A percentile compares a stretch with the other conserved stretches of the same genome.
Conservation (phyloP, 495 filamentous ascomycete genomes). For the Acidiella bohemica region DNA sequence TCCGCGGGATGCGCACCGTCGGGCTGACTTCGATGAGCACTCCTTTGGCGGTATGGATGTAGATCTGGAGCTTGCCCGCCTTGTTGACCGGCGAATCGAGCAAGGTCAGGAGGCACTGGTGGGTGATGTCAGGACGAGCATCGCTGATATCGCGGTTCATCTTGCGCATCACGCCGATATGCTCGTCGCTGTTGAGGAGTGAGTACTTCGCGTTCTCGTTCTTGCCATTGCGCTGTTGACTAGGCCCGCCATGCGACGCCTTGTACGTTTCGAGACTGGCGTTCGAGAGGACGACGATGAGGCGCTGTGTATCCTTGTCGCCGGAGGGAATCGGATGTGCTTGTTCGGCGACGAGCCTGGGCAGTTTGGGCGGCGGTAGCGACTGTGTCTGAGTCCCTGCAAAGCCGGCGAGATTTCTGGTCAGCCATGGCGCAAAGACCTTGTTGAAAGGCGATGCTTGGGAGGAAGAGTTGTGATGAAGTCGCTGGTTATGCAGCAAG, state of each 20-base stretch:
- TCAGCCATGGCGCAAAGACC: slow-evolving; percentile 13
- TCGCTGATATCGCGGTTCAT: slow-evolving; percentile 98
- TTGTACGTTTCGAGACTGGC: slow-evolving; percentile 96
- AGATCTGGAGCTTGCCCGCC: slow-evolving; percentile 91
- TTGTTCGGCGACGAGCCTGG: slow-evolving; percentile 85
- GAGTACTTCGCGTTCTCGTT: slow-evolving; percentile 81
- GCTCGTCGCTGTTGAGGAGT: slow-evolving; percentile 93
- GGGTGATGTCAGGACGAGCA: slow-evolving; percentile 91
- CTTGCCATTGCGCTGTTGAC: slow-evolving; percentile 38
- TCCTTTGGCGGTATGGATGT: slow-evolving; percentile 92
- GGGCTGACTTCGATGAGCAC: slow-evolving; percentile 96
- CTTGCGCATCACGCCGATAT: slow-evolving; percentile 97
- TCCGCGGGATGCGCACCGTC: slow-evolving; percentile 88
- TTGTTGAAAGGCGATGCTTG: slow-evolving; percentile 19
- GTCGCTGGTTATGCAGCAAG: slow-evolving; percentile 14
- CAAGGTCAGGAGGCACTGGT: slow-evolving; percentile 96
- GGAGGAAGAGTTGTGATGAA: not conserved
- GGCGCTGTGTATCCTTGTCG: slow-evolving; percentile 76
- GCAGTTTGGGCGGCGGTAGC: slow-evolving; percentile 77
- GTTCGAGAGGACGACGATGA: slow-evolving; percentile 94
- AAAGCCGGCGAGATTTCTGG: not conserved
- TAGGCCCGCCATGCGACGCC: slow-evolving; percentile 49
- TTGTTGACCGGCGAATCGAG: slow-evolving; percentile 98
- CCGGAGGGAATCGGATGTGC: slow-evolving; percentile 66
- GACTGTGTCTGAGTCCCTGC: slow-evolving; percentile 57